Evolutionary conservation across 768 basidiomycete species (phyloP).

Genomic region (Xanthoconium stramineum): DNA sequence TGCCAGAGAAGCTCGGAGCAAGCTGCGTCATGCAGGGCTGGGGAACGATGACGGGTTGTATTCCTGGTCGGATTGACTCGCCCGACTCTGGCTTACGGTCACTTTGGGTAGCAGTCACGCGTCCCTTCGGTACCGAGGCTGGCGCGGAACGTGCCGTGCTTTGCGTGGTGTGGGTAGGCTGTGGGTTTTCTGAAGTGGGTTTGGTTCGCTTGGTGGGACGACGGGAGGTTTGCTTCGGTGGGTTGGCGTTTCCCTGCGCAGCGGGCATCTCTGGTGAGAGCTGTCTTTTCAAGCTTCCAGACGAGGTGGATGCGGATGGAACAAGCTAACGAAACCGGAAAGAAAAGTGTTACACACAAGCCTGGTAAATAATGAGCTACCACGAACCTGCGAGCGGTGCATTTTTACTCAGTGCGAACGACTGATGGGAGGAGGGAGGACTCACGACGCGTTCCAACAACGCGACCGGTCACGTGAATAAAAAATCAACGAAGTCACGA

Average conservation of each 20-base stretch:
- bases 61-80: background rate
- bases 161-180: conserved; percentile 10
- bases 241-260: background rate
- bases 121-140: conserved; percentile 6
- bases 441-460: background rate
- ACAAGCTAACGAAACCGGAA: conserved; percentile 2
- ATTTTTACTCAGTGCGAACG: conserved; percentile 4
- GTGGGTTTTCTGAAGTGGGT: conserved; percentile 6
- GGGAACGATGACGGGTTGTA: conserved; percentile 4
- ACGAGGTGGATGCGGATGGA: conserved; percentile 15
- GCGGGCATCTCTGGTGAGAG: conserved; percentile 17
- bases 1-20: conserved; percentile 28
- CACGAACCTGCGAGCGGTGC: conserved; percentile 19
- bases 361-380: too few relatives aligned
- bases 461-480: conserved; percentile 23
- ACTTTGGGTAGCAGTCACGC: background rate
- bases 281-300: conserved; percentile 21
- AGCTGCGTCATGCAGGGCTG: conserved; percentile 6
- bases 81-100: background rate
- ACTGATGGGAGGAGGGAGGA: too few relatives aligned
- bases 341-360: background rate
- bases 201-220: conserved; percentile 20
- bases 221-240: conserved; percentile 3
- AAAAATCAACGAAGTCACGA: conserved; percentile 28
- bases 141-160: background rate